Evolutionary conservation across 2,329 filamentous ascomycete species (phyloP), one percentile per base, ranked within the genome.

Genomic region (Lomentospora prolificans): DNA sequence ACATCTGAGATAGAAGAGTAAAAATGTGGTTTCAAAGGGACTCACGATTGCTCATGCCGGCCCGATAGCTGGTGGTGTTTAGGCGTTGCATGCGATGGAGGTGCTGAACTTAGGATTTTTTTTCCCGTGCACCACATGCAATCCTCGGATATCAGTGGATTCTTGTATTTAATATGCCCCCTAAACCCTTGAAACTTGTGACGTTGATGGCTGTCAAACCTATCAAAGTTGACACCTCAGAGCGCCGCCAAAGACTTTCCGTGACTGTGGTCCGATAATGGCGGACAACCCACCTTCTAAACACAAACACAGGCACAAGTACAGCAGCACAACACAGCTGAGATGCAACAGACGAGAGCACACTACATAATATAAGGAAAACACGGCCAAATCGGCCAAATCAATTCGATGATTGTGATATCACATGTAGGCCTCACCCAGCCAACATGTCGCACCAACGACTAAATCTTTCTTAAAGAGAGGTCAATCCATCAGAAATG

Each of bases 1-100:
- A 31, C 53, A 12, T 48, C 53, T 9, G 53, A 55, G 28, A 31
- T 50, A 4, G 53, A 50, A 22, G 41, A 48, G 39, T 48, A 10
- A n/a, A n/a, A 48, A 27, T 48, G 44, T 25, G 22, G 12, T 22
- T 22, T 25, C 17, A 12, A 4, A 48, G 7, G 44, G 10, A n/a
- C 22, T 48, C 17, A 3, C 22, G 44, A 22, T 25, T 48, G 44
- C 12, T 48, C 12, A 48, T 25, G 44, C 12, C 22, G 7, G 3
- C 17, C 12, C 17, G 17, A 22, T 25, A 25, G 4, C 12, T 4
- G 19, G 44, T 22, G 22, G 44, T 24, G n/a, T 14, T 51, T 2
- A 3, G 48, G 48, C 48, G 24, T 51, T 51, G 25, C 25, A 28
- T 30, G 5, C 25, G 19, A 41, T 17, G 19, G 36, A 41, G 19